Conservation (phyloP, 2,329 filamentous ascomycete genomes). For the Fusarium mangiferae region DNA sequence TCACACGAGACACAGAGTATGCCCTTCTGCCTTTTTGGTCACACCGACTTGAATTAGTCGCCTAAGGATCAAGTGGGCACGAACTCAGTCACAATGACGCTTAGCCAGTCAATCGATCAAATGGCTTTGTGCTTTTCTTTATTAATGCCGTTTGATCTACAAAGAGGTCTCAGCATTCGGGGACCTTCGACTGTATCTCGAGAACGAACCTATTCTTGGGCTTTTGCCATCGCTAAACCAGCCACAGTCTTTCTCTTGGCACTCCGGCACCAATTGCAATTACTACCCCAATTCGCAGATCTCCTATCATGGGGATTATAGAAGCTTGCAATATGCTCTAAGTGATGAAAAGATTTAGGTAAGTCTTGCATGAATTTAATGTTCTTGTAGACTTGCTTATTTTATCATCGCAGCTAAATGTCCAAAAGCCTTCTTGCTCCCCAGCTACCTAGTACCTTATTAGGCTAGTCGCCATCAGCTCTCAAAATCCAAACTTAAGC, state of each 20-base stretch:
- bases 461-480: not conserved
- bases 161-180: not conserved
- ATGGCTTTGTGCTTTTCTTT: not conserved
- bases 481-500: not conserved
- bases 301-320: not conserved
- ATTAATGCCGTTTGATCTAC: not conserved
- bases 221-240: not conserved
- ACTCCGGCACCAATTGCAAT: not conserved
- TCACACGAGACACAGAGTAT: not conserved
- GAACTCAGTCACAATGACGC: conserved; percentile 5
- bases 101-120: not conserved
- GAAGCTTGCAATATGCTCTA: not conserved
- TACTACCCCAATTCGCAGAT: not conserved
- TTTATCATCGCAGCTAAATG: not conserved
- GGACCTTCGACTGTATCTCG: not conserved
- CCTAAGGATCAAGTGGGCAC: not conserved
- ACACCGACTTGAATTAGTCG: conserved; percentile 11
- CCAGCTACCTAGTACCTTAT: not conserved
- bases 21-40: not conserved
- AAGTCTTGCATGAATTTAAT: not conserved
- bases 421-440: not conserved
- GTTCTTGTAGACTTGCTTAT: not conserved
- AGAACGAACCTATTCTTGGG: not conserved
- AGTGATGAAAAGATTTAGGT: not conserved
- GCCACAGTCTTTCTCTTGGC: not conserved